Conservation (phyloP, 441 rosid species). For the Breynia disticha region DNA sequence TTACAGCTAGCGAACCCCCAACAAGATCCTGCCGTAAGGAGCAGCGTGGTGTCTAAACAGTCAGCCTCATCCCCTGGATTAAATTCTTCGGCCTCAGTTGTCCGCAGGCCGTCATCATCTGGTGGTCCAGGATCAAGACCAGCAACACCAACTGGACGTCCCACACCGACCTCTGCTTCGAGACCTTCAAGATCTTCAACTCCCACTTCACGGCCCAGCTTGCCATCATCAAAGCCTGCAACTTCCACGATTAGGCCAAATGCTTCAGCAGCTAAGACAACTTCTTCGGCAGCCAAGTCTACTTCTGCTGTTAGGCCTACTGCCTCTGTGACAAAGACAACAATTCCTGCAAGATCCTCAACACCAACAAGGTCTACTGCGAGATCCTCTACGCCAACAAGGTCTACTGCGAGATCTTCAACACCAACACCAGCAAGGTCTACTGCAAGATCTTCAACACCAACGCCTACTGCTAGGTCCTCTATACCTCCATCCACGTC, state of each 20-base stretch:
- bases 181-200: slow-evolving; percentile 75
- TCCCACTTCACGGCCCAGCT: slow-evolving; percentile 68
- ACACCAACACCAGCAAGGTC: slow-evolving; percentile 86
- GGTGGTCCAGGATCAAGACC: slow-evolving; percentile 95
- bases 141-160: slow-evolving; percentile 70
- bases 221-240: slow-evolving; percentile 47
- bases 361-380: slow-evolving; percentile 67
- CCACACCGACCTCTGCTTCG: slow-evolving; percentile 43
- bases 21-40: slow-evolving; percentile 46
- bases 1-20: slow-evolving; percentile 60
- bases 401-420: slow-evolving; percentile 69
- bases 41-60: slow-evolving; percentile 56
- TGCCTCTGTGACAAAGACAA: slow-evolving; percentile 31
- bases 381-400: slow-evolving; percentile 80
- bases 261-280: slow-evolving; percentile 31
- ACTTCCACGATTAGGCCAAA: slow-evolving; percentile 33
- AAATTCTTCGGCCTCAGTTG: slow-evolving; percentile 45
- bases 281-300: slow-evolving; percentile 40
- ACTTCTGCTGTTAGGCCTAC: slow-evolving; percentile 11
- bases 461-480: slow-evolving; percentile 47
- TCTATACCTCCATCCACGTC: slow-evolving; percentile 59
- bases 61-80: slow-evolving; percentile 58
- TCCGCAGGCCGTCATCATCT: slow-evolving; percentile 84
- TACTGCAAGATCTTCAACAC: slow-evolving; percentile 72
- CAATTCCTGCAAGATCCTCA: slow-evolving; percentile 54